phyloP scores from a whole-genome alignment of 1,139 yeast genomes.

The Pichia sp. region DNA sequence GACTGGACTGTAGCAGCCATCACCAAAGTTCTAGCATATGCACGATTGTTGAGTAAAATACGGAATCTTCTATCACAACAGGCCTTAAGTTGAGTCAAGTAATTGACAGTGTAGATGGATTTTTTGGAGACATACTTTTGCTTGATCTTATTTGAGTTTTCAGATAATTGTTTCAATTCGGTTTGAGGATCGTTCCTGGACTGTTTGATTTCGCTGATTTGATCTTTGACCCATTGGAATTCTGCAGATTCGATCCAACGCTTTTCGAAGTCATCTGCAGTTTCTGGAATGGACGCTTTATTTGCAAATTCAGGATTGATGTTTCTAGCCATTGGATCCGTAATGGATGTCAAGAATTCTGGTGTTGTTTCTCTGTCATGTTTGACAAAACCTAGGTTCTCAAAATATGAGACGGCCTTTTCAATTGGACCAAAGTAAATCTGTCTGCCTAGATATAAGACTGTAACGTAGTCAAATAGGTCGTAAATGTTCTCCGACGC shows the following conservation, averaged over 20 bases:
- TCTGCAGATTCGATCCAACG: constrained; percentile 37
- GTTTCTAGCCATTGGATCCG: constrained; percentile 45
- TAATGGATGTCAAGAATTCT: constrained; percentile 71
- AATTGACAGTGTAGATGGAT: constrained; percentile 39
- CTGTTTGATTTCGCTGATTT: constrained; percentile 1
- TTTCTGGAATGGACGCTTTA: constrained; percentile 17
- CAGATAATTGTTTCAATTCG: neutral
- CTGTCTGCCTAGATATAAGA: constrained; percentile 72
- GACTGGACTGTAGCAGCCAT: constrained; percentile 42
- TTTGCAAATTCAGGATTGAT: constrained; percentile 40
- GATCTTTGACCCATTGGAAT: constrained; percentile 24
- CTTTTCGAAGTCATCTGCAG: constrained; percentile 41
- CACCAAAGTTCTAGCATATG: constrained; percentile 36
- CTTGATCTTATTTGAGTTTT: constrained; percentile 25
- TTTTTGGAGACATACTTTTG: constrained; percentile 26
- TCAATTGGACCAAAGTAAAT: constrained; percentile 63
- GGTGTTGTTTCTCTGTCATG: constrained; percentile 77
- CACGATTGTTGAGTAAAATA: constrained; percentile 38
- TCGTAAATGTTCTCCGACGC: constrained; percentile 75
- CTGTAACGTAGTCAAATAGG: constrained; percentile 63
- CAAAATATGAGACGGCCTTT: constrained; percentile 52
- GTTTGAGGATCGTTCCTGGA: neutral
- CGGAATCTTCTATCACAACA: constrained; percentile 40
- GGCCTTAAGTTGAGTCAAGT: constrained; percentile 35
- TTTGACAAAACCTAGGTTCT: constrained; percentile 60